phyloP scores from a whole-genome alignment of 2,329 filamentous ascomycete genomes.

The Massarina eburnea region DNA sequence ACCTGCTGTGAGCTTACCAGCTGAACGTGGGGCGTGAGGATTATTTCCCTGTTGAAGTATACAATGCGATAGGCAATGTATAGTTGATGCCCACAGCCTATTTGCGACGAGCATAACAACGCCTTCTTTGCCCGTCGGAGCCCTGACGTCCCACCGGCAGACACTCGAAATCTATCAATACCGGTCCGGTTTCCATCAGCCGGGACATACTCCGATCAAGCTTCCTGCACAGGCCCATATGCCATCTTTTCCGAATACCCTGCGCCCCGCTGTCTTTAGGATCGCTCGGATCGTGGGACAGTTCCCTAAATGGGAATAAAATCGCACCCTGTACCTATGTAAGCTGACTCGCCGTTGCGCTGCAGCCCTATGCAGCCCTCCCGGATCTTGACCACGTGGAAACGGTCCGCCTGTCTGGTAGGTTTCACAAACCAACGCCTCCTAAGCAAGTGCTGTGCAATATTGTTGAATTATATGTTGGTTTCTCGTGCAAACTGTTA shows the following conservation, averaged over 20 bases:
- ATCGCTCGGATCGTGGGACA: slow-evolving; percentile 14
- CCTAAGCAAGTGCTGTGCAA: neutral
- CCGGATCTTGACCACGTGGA: slow-evolving; percentile 32
- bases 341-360: slow-evolving; percentile 29
- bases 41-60: slow-evolving; percentile 1
- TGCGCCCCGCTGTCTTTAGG: slow-evolving; percentile 8
- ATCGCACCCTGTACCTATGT: slow-evolving; percentile 14
- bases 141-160: no score
- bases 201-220: neutral
- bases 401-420: slow-evolving; percentile 13
- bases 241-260: slow-evolving; percentile 5
- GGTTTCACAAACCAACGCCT: slow-evolving; percentile 23
- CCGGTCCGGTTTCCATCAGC: neutral
- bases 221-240: slow-evolving; percentile 10
- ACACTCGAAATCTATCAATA: neutral
- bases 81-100: neutral
- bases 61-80: neutral
- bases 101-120: neutral
- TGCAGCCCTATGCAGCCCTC: slow-evolving; percentile 39
- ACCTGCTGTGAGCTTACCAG: slow-evolving; percentile 24
- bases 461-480: neutral
- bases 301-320: slow-evolving; percentile 14
- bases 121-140: neutral
- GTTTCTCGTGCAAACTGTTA: neutral
- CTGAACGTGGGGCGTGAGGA: slow-evolving; percentile 17